phyloP scores from a whole-genome alignment of 2,329 filamentous ascomycete species.

The Verticillium tricorpus region DNA sequence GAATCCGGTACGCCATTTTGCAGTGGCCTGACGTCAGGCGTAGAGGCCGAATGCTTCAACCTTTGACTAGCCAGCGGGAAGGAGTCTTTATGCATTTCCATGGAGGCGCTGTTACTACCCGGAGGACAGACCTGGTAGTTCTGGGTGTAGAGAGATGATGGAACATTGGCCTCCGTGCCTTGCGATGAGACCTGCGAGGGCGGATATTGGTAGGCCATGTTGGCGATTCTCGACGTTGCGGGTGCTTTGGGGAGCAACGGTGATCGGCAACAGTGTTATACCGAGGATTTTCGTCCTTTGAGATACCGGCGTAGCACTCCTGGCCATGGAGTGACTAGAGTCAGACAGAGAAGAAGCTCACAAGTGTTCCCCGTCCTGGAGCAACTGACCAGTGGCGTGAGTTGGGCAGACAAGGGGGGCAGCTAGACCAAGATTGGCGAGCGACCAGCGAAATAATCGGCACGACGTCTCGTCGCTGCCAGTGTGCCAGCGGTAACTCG shows the following conservation, averaged over 20 bases:
- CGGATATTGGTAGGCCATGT: slow-evolving; percentile 48
- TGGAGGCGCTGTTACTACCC: neutral
- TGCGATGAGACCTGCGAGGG: slow-evolving; percentile 31
- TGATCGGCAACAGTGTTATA: neutral
- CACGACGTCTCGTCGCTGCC: slow-evolving; percentile 2
- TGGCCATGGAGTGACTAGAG: neutral
- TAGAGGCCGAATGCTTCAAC: slow-evolving; percentile 46
- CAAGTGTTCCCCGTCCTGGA: slow-evolving; percentile 20
- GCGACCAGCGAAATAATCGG: neutral
- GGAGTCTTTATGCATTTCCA: slow-evolving; percentile 25
- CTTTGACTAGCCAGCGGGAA: slow-evolving; percentile 30
- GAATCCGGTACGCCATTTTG: slow-evolving; percentile 30
- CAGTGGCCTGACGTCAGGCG: slow-evolving; percentile 40
- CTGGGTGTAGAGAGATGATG: slow-evolving; percentile 30
- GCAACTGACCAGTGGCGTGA: neutral
- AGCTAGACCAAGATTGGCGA: slow-evolving; percentile 1
- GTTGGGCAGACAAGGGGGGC: neutral
- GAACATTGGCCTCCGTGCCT: slow-evolving; percentile 35
- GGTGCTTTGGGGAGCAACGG: slow-evolving; percentile 20
- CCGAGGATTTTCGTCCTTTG: neutral
- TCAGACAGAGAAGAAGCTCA: slow-evolving; percentile 14
- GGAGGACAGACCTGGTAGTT: neutral
- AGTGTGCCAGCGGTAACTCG: neutral
- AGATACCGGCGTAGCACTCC: neutral
- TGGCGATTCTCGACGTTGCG: slow-evolving; percentile 27